phyloP scores from a whole-genome alignment of 2,329 filamentous ascomycete species.

The Fusarium longipes region DNA sequence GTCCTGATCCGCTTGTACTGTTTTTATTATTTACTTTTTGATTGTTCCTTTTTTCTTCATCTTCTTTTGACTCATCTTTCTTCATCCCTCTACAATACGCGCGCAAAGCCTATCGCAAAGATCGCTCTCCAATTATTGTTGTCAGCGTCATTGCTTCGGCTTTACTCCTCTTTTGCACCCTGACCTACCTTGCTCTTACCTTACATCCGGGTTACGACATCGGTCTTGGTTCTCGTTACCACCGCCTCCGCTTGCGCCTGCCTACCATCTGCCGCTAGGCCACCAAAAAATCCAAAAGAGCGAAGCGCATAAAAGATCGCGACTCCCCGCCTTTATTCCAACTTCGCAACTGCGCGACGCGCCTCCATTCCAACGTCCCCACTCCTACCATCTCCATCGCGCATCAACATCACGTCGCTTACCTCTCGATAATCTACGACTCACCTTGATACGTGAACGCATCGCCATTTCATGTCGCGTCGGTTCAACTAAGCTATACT shows the following conservation, averaged over 20 bases:
- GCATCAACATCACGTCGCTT: slow-evolving; percentile 26
- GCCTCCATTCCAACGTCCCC: slow-evolving; percentile 35
- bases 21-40: slow-evolving; percentile 19
- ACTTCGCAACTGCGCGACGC: slow-evolving; percentile 38
- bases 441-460: slow-evolving; percentile 8
- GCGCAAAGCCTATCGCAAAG: slow-evolving; percentile 16
- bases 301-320: slow-evolving; percentile 34
- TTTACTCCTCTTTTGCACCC: slow-evolving; percentile 28
- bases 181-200: slow-evolving; percentile 26
- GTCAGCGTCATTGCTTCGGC: slow-evolving; percentile 36
- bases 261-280: slow-evolving; percentile 31
- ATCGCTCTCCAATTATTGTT: slow-evolving; percentile 14
- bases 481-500: slow-evolving; percentile 46
- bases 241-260: slow-evolving; percentile 33
- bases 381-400: slow-evolving; percentile 30
- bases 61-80: slow-evolving; percentile 7
- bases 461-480: slow-evolving; percentile 54
- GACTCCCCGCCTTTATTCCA: slow-evolving; percentile 28
- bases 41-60: slow-evolving; percentile 25
- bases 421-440: slow-evolving; percentile 5
- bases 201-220: slow-evolving; percentile 33
- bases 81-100: slow-evolving; percentile 10
- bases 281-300: slow-evolving; percentile 24
- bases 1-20: slow-evolving; percentile 13
- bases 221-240: slow-evolving; percentile 27